Conservation (phyloP, 192 early-diverging fungal genomes). For the Mortierella claussenii region DNA sequence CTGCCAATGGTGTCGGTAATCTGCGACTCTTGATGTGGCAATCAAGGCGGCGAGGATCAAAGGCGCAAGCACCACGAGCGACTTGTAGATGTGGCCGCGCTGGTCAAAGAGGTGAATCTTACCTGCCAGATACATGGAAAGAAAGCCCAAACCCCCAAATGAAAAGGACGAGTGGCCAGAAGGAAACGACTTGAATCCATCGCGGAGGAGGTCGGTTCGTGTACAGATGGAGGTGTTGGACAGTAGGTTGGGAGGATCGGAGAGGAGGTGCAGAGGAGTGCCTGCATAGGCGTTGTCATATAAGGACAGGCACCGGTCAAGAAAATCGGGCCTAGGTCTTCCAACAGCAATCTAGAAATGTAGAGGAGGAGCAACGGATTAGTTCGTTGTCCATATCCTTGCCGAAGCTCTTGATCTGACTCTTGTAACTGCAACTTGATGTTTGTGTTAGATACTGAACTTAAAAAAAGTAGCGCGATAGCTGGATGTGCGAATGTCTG, state of each 20-base stretch:
- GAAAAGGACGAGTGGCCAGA: conserved; percentile 87
- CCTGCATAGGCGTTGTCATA: conserved; percentile 36
- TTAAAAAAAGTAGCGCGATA: no score
- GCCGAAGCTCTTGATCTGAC: no score
- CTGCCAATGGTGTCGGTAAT: conserved; percentile 86
- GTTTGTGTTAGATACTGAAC: no score
- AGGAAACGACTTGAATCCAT: conserved; percentile 91
- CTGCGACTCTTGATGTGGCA: conserved; percentile 71
- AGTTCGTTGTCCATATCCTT: no score
- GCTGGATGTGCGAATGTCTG: no score
- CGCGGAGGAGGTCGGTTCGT: conserved; percentile 60
- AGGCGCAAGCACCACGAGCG: conserved; percentile 70
- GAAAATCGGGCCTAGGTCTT: conserved; percentile 61
- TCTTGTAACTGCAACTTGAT: no score
- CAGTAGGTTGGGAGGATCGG: conserved; percentile 61
- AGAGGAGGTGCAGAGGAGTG: conserved; percentile 18
- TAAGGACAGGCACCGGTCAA: conserved; percentile 58
- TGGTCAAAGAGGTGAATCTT: conserved; percentile 78
- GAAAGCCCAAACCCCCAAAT: conserved; percentile 77
- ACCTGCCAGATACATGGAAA: conserved; percentile 76
- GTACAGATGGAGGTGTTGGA: conserved; percentile 70
- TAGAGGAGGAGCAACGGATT: no score
- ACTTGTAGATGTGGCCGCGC: conserved; percentile 75
- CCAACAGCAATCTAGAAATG: conserved; percentile 56
- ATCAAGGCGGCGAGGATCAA: conserved; percentile 67